Evolutionary conservation across 2,329 filamentous ascomycete genomes (phyloP), one percentile per base, ranked within the genome.

Genomic region (Neonectria hederae): DNA sequence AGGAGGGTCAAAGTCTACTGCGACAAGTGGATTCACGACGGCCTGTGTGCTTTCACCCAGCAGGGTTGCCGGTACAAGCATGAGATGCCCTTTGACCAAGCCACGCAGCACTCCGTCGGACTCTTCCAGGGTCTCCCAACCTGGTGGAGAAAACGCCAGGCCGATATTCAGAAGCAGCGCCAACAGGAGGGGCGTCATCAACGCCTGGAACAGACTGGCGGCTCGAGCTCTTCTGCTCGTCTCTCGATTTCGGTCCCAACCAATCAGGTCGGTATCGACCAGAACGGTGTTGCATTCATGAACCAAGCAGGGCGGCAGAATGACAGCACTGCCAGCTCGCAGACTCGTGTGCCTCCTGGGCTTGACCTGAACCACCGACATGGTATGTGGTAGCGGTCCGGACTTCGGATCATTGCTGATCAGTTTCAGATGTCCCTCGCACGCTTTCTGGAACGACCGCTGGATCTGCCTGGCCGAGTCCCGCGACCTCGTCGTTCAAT

Each of bases 1-100:
- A 87, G 86, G 72, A 76, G 75, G 24, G 75, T 77, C 62, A 97
- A 97, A 76, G 82, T 91, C 24, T 97, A 91, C 78, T 97, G 94
- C 79, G 92, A 93, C 63, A 93, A 95, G 78, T 97, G 94, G 94
- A 90, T 97, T 59, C 90, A 92, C 71, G 90, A 92, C 63, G 94
- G 93, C 21, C 88, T 92, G 46, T 97, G 94, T 76, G 91, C 91
- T 66, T 97, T 93, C 77, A 89, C 87, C 4, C 92, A 97, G 76
- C 90, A 94, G 74, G 94, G 94, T 0, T 97, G 94, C 81, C 89
- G 90, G 69, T 97, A 89, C 83, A 95, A 94, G 80, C 94, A 97
- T 76, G 92, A 96, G 76, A 97, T 97, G 91, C 94, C 94, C 0
- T 78, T 81, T 26, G 89, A 94, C 68, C 83, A 83, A 54, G 81